Evolutionary conservation across 306 rosid species (phyloP).

Genomic region (Fragaria nilgerrensis): DNA sequence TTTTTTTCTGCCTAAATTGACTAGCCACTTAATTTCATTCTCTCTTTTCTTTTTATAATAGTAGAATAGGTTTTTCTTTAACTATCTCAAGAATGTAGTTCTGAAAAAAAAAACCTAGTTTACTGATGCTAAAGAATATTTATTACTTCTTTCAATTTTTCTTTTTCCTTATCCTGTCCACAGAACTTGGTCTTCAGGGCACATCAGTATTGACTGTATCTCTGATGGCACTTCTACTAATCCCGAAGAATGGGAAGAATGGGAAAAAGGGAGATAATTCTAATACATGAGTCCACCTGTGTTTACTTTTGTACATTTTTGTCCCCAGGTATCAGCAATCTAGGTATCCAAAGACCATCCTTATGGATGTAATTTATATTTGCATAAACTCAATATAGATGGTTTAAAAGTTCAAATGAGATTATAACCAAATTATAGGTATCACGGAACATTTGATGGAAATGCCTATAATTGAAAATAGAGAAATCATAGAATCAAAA

Average conservation of each 20-base stretch:
- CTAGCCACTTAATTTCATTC: not conserved
- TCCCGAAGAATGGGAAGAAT: no score
- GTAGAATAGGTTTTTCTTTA: not conserved
- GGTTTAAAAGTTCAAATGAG: not conserved
- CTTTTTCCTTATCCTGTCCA: not conserved
- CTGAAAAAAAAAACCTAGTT: no score
- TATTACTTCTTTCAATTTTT: not conserved
- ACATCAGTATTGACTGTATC: not conserved
- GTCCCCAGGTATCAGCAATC: not conserved
- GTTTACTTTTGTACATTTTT: not conserved
- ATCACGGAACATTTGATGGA: not conserved
- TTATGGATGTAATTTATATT: not conserved
- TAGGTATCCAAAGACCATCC: not conserved
- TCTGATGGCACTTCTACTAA: not conserved
- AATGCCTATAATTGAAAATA: not conserved
- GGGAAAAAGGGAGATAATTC: not conserved
- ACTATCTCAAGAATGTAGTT: not conserved
- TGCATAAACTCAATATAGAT: not conserved
- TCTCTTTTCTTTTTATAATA: no score
- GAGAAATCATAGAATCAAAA: not conserved
- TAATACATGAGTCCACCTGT: not conserved
- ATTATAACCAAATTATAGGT: not conserved
- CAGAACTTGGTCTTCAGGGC: not conserved
- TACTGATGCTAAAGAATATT: not conserved
- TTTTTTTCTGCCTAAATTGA: not conserved